Evolutionary conservation across 2,329 filamentous ascomycete species (phyloP), one percentile per base, ranked within the genome.

Genomic region (Fusarium camptoceras): DNA sequence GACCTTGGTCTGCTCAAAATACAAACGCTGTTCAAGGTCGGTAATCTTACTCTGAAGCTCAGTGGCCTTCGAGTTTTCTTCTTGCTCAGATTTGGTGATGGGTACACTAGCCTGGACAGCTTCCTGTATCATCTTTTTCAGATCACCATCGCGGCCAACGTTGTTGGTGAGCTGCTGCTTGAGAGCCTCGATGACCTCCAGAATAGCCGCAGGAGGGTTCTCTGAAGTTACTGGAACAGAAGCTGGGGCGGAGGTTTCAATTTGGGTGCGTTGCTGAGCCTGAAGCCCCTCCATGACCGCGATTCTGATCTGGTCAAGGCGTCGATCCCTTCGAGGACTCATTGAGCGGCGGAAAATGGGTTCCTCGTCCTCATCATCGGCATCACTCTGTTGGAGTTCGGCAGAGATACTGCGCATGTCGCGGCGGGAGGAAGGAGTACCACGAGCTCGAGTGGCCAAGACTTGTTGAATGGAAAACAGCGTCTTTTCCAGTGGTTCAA

Each of bases 341-440:
- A 90, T 86, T 8, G 92, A 92, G 54, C 93, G 90, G 77, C 89
- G 85, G 67, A 85, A 81, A 63, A 82, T 66, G 58, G 89, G 86
- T 59, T 91, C 92, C 24, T 97, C 94, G 71, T 97, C 94, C 76
- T 97, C 94, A 67, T 97, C 94, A 78, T 98, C 95, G 14, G 96
- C 95, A 81, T 98, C 96, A 77, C 95, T 98, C 63, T 97, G 90
- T 49, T 88, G 85, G 6, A 86, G 76, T 30, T 94, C 92, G n/a
- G 85, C 88, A 48, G 92, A 94, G 42, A 88, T 80, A 78, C 90
- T 93, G 72, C 89, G 88, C 70, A 88, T 84, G 27, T 87, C 86
- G 42, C 86, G 86, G 30, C 87, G 84, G 58, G 84, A 87, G 14
- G 89, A 88, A 27, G 84, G 82, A 16, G 85, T 83, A 57, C 84